Conservation (phyloP, 805 yeast genomes). For the Wickerhamomyces mucosus region DNA sequence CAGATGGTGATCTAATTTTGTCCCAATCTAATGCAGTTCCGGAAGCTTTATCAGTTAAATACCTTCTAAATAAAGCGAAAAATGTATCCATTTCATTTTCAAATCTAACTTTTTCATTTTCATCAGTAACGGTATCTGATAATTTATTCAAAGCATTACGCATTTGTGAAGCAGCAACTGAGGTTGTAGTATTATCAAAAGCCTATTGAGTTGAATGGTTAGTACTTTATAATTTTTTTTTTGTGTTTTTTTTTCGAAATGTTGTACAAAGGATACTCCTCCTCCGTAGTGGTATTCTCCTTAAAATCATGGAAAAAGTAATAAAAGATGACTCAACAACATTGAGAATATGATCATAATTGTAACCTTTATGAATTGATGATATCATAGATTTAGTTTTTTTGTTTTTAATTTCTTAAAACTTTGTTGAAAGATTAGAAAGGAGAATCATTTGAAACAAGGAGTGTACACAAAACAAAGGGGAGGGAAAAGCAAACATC, state of each 20-base stretch:
- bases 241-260: no score
- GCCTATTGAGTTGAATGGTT: slow-evolving; percentile 44
- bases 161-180: slow-evolving; percentile 96
- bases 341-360: neutral
- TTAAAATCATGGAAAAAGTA: neutral
- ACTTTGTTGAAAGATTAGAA: no score
- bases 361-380: neutral
- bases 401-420: neutral
- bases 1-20: slow-evolving; percentile 82
- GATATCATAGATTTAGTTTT: neutral
- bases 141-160: slow-evolving; percentile 87
- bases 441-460: neutral
- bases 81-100: slow-evolving; percentile 92
- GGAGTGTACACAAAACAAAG: neutral
- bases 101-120: slow-evolving; percentile 43
- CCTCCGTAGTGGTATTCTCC: neutral
- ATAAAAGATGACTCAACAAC: neutral
- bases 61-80: slow-evolving; percentile 88
- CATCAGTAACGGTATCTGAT: slow-evolving; percentile 67
- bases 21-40: slow-evolving; percentile 90
- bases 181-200: slow-evolving; percentile 89
- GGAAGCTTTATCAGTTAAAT: slow-evolving; percentile 79
- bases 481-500: no score
- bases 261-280: neutral
- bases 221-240: slow-evolving; percentile 2